Percentiles rank a stretch among this genome's conserved stretches.
Conservation (phyloP, 495 filamentous ascomycete species). For the Xylaria flabelliformis region DNA sequence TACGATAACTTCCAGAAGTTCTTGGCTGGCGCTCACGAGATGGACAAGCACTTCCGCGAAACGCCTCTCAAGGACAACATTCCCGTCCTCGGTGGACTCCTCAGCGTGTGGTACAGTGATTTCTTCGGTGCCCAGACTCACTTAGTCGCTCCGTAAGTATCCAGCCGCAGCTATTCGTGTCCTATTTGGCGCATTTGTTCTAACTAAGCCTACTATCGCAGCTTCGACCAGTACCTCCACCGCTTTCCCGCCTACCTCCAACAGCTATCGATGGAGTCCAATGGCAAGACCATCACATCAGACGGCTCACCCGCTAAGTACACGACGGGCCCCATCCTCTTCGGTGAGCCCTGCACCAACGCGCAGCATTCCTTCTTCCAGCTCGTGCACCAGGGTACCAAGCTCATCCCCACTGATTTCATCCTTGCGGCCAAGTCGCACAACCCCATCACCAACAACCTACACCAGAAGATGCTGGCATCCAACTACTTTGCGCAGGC, state of each 20-base stretch:
- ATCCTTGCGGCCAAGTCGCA: conserved; percentile 94
- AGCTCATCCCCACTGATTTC: conserved; percentile 98
- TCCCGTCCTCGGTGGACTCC: conserved; percentile 85
- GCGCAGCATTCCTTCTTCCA: conserved; percentile 99
- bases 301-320: conserved; percentile 92
- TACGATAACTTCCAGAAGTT: conserved; percentile 98
- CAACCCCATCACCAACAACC: conserved; percentile 90
- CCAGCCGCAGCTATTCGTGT: background rate
- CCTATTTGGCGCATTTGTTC: conserved; percentile 13
- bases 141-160: conserved; percentile 81
- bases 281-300: conserved; percentile 96
- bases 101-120: conserved; percentile 98
- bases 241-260: conserved; percentile 99
- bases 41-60: conserved; percentile 97
- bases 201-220: conserved; percentile 38
- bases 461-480: conserved; percentile 98
- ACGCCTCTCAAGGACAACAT: conserved; percentile 95
- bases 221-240: conserved; percentile 98
- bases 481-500: conserved; percentile 98
- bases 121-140: conserved; percentile 98
- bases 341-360: conserved; percentile 98
- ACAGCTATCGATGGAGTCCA: conserved; percentile 99
- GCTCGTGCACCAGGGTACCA: conserved; percentile 97
- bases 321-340: conserved; percentile 90
- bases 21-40: conserved; percentile 91